A percentile compares a stretch with the other conserved stretches of the same genome.
These are phyloP conservation scores for Tubosaeta sp. DNA, from an alignment of 768 basidiomycete genomes.

Conservation along the genomic window DNA sequence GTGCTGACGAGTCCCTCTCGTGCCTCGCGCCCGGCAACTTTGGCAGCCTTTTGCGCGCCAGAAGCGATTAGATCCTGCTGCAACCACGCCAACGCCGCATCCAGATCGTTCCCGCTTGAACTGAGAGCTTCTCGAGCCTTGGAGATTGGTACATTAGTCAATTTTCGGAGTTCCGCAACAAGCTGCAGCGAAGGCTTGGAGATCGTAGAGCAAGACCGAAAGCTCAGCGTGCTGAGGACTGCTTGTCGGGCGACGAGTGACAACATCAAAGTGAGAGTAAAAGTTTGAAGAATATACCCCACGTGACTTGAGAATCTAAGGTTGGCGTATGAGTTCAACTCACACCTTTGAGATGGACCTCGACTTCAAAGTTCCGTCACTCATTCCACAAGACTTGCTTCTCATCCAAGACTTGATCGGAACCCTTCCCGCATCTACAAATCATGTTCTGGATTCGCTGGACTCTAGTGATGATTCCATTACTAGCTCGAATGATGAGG, in stretches of 20 bases:
- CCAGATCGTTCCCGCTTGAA: constrained; percentile 68
- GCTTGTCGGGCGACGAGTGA: constrained; percentile 3
- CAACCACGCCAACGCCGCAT: constrained; percentile 76
- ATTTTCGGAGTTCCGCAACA: constrained; percentile 81
- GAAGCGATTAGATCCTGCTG: constrained; percentile 65
- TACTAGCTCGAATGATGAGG: constrained; percentile 48
- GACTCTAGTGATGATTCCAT: constrained; percentile 42
- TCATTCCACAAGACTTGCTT: constrained; percentile 67
- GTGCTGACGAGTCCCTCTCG: constrained; percentile 77
- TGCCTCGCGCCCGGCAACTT: constrained; percentile 70
- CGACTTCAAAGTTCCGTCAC: constrained; percentile 57
- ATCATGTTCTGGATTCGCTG: background rate
- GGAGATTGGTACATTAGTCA: constrained; percentile 73
- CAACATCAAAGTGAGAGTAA: constrained; percentile 12
- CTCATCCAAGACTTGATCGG: constrained; percentile 68
- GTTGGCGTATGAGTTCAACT: background rate
- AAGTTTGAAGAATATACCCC: constrained; percentile 1
- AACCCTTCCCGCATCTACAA: constrained; percentile 9
- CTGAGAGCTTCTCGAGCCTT: constrained; percentile 87
- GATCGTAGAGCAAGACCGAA: constrained; percentile 47
- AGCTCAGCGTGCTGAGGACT: background rate
- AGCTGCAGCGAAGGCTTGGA: constrained; percentile 67
- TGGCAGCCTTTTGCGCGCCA: constrained; percentile 78
- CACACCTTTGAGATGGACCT: constrained; percentile 16
- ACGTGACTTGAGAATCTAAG: constrained; percentile 21